phyloP scores from a whole-genome alignment of 768 basidiomycete genomes.

The Rhodosporidiobolus odoratus region DNA sequence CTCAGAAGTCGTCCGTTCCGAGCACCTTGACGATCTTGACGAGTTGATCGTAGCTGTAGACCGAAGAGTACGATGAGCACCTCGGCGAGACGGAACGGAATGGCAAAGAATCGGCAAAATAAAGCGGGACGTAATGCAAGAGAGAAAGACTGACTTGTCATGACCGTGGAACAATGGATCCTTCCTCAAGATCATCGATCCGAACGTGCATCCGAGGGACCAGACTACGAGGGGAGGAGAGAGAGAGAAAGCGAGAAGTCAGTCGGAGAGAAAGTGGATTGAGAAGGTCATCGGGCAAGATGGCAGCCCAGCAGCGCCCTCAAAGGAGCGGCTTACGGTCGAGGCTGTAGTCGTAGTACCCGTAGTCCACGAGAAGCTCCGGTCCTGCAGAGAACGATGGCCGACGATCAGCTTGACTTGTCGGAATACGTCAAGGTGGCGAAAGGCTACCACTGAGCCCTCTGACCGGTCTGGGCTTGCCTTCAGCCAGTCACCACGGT shows the following conservation, averaged over 20 bases:
- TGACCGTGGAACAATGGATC: slow-evolving; percentile 99
- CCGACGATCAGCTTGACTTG: not conserved
- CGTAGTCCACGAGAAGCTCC: slow-evolving; percentile 81
- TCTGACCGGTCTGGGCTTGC: no score
- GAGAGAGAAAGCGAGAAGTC: slow-evolving; percentile 67
- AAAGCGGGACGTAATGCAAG: not conserved
- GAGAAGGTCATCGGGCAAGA: no score
- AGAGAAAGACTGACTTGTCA: slow-evolving; percentile 50
- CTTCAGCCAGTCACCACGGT: no score
- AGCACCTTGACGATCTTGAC: slow-evolving; percentile 97
- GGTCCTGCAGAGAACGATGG: slow-evolving; percentile 48
- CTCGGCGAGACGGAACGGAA: not conserved
- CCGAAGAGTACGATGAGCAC: not conserved
- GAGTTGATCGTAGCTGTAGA: slow-evolving; percentile 75
- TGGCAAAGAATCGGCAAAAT: no score
- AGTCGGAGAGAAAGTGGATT: no score
- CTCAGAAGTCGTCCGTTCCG: slow-evolving; percentile 89
- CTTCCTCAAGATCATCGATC: slow-evolving; percentile 98
- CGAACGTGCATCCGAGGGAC: slow-evolving; percentile 98
- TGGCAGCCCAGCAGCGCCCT: no score
- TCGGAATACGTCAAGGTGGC: no score
- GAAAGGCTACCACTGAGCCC: no score
- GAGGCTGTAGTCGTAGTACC: slow-evolving; percentile 35
- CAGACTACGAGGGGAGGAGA: slow-evolving; percentile 61
- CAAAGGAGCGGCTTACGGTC: slow-evolving; percentile 1